Evolutionary conservation across 345 rosid species (phyloP).

Genomic region (Nasturtium officinale): DNA sequence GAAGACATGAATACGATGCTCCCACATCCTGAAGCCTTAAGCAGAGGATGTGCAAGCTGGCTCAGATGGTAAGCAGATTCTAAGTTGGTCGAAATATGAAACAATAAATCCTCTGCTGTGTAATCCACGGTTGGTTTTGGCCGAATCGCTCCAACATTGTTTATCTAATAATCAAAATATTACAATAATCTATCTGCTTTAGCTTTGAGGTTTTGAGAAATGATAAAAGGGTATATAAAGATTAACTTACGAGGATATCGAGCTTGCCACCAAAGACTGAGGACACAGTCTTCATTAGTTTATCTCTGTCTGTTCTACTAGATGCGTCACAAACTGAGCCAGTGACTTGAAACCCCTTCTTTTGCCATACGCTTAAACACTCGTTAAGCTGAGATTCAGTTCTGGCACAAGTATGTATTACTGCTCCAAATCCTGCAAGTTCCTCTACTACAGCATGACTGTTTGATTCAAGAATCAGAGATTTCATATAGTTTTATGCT

Average conservation of each 20-base stretch:
- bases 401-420: constrained; percentile 71
- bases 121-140: constrained; percentile 50
- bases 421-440: constrained; percentile 66
- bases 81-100: constrained; percentile 52
- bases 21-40: constrained; percentile 57
- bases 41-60: constrained; percentile 59
- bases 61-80: constrained; percentile 60
- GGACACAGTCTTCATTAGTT: constrained; percentile 51
- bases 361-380: constrained; percentile 53
- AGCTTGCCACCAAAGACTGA: constrained; percentile 55
- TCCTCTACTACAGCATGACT: constrained; percentile 73
- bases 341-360: constrained; percentile 52
- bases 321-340: constrained; percentile 56
- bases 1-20: constrained; percentile 61
- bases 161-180: constrained; percentile 46
- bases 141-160: constrained; percentile 55
- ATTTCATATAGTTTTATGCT: not conserved
- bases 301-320: constrained; percentile 41
- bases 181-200: not conserved
- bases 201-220: not conserved
- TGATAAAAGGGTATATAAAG: not conserved
- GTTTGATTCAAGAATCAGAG: not conserved
- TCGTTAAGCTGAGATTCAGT: constrained; percentile 55
- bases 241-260: constrained; percentile 54
- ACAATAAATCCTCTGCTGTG: constrained; percentile 55